Evolutionary conservation across 2,329 filamentous ascomycete species (phyloP), one percentile per base, ranked within the genome.

Genomic region (Fusarium kyushuense): DNA sequence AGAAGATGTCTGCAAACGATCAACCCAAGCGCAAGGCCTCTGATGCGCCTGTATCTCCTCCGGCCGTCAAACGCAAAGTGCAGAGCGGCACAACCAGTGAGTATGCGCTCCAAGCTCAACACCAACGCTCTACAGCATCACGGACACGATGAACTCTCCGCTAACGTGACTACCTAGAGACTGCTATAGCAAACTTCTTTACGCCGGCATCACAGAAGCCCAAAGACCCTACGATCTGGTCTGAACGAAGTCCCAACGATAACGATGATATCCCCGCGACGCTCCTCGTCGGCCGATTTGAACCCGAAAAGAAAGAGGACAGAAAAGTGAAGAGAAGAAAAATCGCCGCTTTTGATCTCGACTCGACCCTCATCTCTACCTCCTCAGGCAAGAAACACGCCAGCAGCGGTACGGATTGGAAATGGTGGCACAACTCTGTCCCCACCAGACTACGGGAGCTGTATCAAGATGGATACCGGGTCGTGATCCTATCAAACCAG

Each of bases 401-500:
- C 4, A 85, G 86, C 52, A 87, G 89, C 68, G 87, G 89, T 0
- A 82, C 84, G 6, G 95, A 98, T 76, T 99, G 96, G 96, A 93
- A 92, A 77, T 99, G 96, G 96, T 98, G 94, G 93, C 83, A 96
- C 76, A 72, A 80, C 16, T 84, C 80, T 19, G 92, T 98, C 1
- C 93, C 93, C 1, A 79, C 78, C 0, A 87, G 82, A 53, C 78
- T 99, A 19, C 87, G 85, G 68, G 82, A 89, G 61, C 82, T 98
- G 3, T 86, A 93, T 73, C 67, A 79, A 13, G 87, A 96, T 70
- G 93, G 89, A 30, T 96, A 92, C 78, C 86, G 86, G 45, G 80
- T 98, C 14, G 86, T 93, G 19, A 87, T 98, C 47, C 80, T 99
- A 49, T 96, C 92, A 65, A 99, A 99, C 77, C 96, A 99, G 79